Conservation (phyloP, 805 yeast genomes). For the Zygotorulaspora danielsina region DNA sequence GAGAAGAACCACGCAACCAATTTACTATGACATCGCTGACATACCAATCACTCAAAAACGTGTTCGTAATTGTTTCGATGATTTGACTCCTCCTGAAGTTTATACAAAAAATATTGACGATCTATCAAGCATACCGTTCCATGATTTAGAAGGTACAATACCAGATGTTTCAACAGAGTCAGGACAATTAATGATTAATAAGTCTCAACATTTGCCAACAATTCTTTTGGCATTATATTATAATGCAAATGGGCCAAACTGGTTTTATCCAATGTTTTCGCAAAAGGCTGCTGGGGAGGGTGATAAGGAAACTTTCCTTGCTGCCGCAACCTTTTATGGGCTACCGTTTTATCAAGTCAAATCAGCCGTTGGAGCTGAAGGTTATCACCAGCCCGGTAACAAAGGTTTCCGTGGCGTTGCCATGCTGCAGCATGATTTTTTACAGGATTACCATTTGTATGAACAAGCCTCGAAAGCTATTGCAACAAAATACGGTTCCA, state of each 20-base stretch:
- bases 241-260: slow-evolving; percentile 62
- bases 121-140: slow-evolving; percentile 42
- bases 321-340: slow-evolving; percentile 51
- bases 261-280: slow-evolving; percentile 64
- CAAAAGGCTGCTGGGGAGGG: slow-evolving; percentile 84
- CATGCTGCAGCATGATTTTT: slow-evolving; percentile 73
- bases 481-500: slow-evolving; percentile 11
- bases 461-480: slow-evolving; percentile 20
- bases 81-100: slow-evolving; percentile 34
- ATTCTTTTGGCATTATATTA: slow-evolving; percentile 60
- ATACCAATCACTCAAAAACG: slow-evolving; percentile 43
- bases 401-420: slow-evolving; percentile 59
- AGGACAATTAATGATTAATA: slow-evolving; percentile 67
- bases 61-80: slow-evolving; percentile 39
- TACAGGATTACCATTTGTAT: slow-evolving; percentile 46
- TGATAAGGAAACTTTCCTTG: slow-evolving; percentile 69
- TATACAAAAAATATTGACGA: slow-evolving; percentile 24
- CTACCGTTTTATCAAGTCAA: slow-evolving; percentile 48
- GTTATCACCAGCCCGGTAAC: slow-evolving; percentile 33
- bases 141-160: slow-evolving; percentile 58
- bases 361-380: slow-evolving; percentile 38
- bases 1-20: slow-evolving; percentile 78
- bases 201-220: slow-evolving; percentile 54
- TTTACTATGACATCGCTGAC: slow-evolving; percentile 67
- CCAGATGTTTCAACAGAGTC: slow-evolving; percentile 73